These are phyloP conservation scores for Podospora conica DNA, from an alignment of 495 filamentous ascomycete genomes.

Conservation along the genomic window DNA sequence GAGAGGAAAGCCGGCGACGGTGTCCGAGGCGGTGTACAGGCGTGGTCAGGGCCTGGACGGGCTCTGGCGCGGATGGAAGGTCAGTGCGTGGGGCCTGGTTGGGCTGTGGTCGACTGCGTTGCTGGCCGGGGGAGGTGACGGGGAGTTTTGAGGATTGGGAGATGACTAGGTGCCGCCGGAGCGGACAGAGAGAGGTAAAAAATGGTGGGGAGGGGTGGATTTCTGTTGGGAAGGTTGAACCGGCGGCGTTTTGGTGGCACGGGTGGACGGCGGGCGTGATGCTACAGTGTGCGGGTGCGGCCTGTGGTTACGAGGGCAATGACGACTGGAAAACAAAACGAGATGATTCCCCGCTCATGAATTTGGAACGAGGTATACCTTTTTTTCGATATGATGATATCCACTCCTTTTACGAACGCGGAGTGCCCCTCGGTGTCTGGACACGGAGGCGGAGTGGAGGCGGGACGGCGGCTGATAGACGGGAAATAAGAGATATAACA, in stretches of 20 bases:
- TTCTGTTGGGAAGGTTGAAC: neutral
- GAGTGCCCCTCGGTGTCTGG: neutral
- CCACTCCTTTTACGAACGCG: neutral
- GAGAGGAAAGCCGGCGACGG: constrained; percentile 29
- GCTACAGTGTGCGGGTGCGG: neutral
- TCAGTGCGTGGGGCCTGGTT: constrained; percentile 91
- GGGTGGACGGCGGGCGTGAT: neutral
- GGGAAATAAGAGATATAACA: neutral
- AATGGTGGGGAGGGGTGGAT: neutral
- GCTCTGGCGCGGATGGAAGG: constrained; percentile 87
- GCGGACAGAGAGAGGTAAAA: neutral
- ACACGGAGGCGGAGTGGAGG: neutral
- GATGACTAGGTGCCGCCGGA: neutral
- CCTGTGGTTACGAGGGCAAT: neutral
- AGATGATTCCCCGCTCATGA: constrained; percentile 31
- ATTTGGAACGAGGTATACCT: constrained; percentile 13
- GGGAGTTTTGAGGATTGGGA: constrained; percentile 36
- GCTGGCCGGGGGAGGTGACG: constrained; percentile 41
- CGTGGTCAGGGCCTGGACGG: constrained; percentile 79
- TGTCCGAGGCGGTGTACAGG: constrained; percentile 43
- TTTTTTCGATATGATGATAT: constrained; percentile 15
- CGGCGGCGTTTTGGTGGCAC: constrained; percentile 1
- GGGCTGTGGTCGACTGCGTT: constrained; percentile 64
- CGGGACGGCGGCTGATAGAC: neutral
- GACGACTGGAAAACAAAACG: constrained; percentile 1